Conservation (phyloP, 768 basidiomycete genomes). For the Arthromyces matolae region DNA sequence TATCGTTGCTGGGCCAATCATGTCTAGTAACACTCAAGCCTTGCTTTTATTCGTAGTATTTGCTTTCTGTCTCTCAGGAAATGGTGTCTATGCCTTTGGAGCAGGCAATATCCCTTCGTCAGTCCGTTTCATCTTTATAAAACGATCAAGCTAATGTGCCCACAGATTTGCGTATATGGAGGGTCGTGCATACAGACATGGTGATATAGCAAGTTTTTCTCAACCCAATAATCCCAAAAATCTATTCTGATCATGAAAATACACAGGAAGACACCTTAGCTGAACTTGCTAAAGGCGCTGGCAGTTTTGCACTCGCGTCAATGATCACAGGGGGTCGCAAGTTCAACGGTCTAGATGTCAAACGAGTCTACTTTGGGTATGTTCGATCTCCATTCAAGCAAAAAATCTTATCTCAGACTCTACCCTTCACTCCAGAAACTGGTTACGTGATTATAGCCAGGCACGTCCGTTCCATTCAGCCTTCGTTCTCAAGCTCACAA, state of each 20-base stretch:
- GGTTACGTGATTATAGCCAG: slow-evolving; percentile 88
- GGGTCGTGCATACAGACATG: slow-evolving; percentile 82
- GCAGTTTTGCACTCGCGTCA: slow-evolving; percentile 53
- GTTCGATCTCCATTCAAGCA: slow-evolving; percentile 18
- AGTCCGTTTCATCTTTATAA: slow-evolving; percentile 17
- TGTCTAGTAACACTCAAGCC: slow-evolving; percentile 35
- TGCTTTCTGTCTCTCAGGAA: slow-evolving; percentile 51
- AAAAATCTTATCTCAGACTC: neutral
- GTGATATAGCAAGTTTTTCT: slow-evolving; percentile 65
- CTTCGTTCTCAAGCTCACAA: no score
- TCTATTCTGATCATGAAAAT: slow-evolving; percentile 2
- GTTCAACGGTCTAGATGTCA: slow-evolving; percentile 78
- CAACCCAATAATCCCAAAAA: slow-evolving; percentile 16
- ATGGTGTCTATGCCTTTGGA: slow-evolving; percentile 72
- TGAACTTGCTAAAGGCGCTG: slow-evolving; percentile 54
- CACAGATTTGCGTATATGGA: slow-evolving; percentile 80
- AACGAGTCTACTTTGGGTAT: slow-evolving; percentile 79
- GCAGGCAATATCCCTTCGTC: slow-evolving; percentile 84
- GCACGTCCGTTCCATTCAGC: slow-evolving; percentile 30
- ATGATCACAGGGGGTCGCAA: slow-evolving; percentile 62
- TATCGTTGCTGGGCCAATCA: no score
- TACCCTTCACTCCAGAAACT: slow-evolving; percentile 48
- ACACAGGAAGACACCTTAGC: slow-evolving; percentile 64
- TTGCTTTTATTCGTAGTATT: slow-evolving; percentile 48
- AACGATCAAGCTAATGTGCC: slow-evolving; percentile 12